phyloP scores from a whole-genome alignment of 2,329 filamentous ascomycete genomes.

The Aureobasidium sp. region DNA sequence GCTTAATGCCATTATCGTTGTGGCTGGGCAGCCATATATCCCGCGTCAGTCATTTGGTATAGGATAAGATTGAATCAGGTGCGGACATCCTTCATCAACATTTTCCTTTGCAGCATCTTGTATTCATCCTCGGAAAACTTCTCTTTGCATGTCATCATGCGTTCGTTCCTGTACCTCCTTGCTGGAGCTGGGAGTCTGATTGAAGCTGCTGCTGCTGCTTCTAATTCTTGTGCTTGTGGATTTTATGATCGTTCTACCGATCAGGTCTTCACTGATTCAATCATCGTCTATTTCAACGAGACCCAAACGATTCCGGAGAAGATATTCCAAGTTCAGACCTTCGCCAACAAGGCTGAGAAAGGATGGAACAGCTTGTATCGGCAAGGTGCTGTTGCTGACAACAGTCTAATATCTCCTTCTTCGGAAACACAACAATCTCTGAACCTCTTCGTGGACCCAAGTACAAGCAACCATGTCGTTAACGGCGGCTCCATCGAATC shows the following conservation, averaged over 20 bases:
- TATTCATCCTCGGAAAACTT: too few relatives aligned
- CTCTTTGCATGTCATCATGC: neutral
- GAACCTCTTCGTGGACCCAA: conserved; percentile 2
- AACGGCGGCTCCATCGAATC: conserved; percentile 38
- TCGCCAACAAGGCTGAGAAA: conserved; percentile 39
- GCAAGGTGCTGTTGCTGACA: conserved; percentile 35
- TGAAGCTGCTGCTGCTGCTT: neutral
- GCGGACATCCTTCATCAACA: neutral
- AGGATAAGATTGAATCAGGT: neutral
- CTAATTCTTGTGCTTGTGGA: conserved; percentile 37
- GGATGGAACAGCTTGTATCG: conserved; percentile 42
- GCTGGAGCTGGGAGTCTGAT: neutral
- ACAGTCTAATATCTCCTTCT: conserved; percentile 31
- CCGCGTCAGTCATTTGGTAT: neutral
- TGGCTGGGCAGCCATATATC: neutral
- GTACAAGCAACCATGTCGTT: conserved; percentile 33
- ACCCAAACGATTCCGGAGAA: conserved; percentile 29
- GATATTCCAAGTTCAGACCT: conserved; percentile 34
- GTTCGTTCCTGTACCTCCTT: neutral
- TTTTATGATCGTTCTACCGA: conserved; percentile 36
- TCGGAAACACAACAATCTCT: neutral
- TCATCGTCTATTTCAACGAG: conserved; percentile 48
- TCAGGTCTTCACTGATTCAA: conserved; percentile 40
- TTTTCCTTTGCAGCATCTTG: neutral
- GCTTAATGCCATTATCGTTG: neutral